These are phyloP conservation scores for Malassezia caprae DNA, from an alignment of 1,284 basidiomycete genomes.

Conservation along the genomic window DNA sequence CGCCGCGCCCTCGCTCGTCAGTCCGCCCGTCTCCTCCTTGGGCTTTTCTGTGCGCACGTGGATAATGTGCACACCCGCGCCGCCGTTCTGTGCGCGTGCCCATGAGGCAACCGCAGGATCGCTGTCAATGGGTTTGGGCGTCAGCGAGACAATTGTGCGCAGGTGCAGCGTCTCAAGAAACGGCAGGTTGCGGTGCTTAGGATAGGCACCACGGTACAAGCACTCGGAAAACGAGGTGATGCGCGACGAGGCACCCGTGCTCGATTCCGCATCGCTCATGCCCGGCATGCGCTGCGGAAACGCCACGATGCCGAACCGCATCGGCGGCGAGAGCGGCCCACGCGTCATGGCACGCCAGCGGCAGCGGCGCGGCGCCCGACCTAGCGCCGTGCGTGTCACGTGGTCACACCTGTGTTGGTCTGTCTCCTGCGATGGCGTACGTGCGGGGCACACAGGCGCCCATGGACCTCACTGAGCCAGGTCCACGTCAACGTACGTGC, in stretches of 20 bases:
- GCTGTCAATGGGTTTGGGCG: constrained; percentile 37
- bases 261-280: constrained; percentile 2
- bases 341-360: not conserved
- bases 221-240: constrained; percentile 20
- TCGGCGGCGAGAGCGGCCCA: constrained; percentile 29
- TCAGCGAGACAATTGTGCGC: constrained; percentile 39
- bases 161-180: constrained; percentile 39
- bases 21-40: constrained; percentile 41
- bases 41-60: constrained; percentile 42
- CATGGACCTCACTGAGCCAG: constrained; percentile 32
- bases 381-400: constrained; percentile 6
- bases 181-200: constrained; percentile 34
- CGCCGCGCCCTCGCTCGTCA: constrained; percentile 35
- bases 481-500: constrained; percentile 22
- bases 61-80: constrained; percentile 21
- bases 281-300: constrained; percentile 16
- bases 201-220: constrained; percentile 43
- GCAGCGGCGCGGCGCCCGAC: not conserved
- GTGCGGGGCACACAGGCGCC: constrained; percentile 32
- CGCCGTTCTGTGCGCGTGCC: constrained; percentile 17
- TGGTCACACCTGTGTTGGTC: constrained; percentile 2
- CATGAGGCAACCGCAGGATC: constrained; percentile 27
- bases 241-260: not conserved
- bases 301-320: constrained; percentile 34
- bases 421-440: constrained; percentile 8